phyloP scores from a whole-genome alignment of 495 filamentous ascomycete genomes.

The Neurospora terricola region DNA sequence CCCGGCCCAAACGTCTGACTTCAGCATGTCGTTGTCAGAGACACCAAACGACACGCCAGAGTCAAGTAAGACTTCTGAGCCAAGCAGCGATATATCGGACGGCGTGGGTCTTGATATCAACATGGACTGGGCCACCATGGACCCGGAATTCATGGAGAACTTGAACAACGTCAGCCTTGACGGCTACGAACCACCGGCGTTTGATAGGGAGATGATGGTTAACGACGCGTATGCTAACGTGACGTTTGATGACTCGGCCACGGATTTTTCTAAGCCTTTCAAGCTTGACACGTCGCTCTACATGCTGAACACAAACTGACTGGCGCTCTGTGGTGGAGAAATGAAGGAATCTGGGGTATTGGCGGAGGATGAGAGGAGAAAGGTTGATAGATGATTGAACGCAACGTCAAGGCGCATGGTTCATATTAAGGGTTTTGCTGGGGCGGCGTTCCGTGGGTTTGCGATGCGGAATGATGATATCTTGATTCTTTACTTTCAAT shows the following conservation, averaged over 20 bases:
- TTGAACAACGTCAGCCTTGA: slow-evolving; percentile 25
- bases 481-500: background rate
- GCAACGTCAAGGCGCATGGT: background rate
- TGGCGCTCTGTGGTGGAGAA: slow-evolving; percentile 2
- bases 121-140: slow-evolving; percentile 29
- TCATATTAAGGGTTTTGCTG: background rate
- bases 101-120: slow-evolving; percentile 36
- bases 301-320: slow-evolving; percentile 28
- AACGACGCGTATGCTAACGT: background rate
- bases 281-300: slow-evolving; percentile 32
- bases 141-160: slow-evolving; percentile 23
- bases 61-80: slow-evolving; percentile 44
- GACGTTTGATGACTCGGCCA: slow-evolving; percentile 9
- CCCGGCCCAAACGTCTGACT: slow-evolving; percentile 31
- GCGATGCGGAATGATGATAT: background rate
- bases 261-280: slow-evolving; percentile 33
- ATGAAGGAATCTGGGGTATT: background rate
- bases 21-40: slow-evolving; percentile 34
- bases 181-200: slow-evolving; percentile 12
- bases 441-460: background rate
- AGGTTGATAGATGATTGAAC: background rate
- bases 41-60: slow-evolving; percentile 49
- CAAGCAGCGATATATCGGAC: slow-evolving; percentile 45
- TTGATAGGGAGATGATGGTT: slow-evolving; percentile 7
- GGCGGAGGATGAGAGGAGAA: background rate